These are phyloP conservation scores for Cladosporium cucumerinum DNA, from an alignment of 2,329 filamentous ascomycete genomes.

Conservation along the genomic window DNA sequence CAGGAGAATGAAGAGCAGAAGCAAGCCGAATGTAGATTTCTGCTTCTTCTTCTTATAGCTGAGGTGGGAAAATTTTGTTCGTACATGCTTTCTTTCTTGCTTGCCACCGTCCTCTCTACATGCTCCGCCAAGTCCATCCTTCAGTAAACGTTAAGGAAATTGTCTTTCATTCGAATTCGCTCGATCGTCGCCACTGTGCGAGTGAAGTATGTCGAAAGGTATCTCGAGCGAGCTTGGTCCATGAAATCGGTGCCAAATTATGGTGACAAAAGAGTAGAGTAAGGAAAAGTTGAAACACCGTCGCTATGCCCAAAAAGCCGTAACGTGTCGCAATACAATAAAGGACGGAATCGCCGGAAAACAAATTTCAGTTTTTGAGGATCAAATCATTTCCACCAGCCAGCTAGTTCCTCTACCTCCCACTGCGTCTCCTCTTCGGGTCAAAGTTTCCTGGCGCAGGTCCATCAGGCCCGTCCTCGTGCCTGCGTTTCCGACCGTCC, in stretches of 20 bases:
- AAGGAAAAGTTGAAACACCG: not conserved
- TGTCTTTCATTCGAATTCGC: not conserved
- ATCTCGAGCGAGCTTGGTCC: not conserved
- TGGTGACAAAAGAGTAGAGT: not conserved
- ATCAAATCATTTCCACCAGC: not conserved
- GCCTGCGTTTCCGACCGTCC: conserved; percentile 29
- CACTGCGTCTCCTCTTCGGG: conserved; percentile 13
- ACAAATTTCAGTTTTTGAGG: not conserved
- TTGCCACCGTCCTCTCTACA: not conserved
- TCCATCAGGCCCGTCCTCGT: conserved; percentile 24
- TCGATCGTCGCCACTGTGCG: not conserved
- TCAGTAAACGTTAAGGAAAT: not conserved
- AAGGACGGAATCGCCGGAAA: not conserved
- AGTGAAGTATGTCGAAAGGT: not conserved
- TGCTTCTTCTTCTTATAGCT: not conserved
- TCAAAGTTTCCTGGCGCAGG: not conserved
- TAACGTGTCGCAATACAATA: not conserved
- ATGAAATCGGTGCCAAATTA: not conserved
- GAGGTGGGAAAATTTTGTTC: not conserved
- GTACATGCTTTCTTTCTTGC: not conserved
- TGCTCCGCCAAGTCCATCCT: not conserved
- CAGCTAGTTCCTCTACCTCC: conserved; percentile 1
- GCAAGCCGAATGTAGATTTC: not conserved
- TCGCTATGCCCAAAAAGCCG: not conserved
- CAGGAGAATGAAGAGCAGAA: not conserved